Percentiles rank a stretch among this genome's conserved stretches.
Conservation (phyloP, 139 green algal species). For the Desmodesmus armatus region DNA sequence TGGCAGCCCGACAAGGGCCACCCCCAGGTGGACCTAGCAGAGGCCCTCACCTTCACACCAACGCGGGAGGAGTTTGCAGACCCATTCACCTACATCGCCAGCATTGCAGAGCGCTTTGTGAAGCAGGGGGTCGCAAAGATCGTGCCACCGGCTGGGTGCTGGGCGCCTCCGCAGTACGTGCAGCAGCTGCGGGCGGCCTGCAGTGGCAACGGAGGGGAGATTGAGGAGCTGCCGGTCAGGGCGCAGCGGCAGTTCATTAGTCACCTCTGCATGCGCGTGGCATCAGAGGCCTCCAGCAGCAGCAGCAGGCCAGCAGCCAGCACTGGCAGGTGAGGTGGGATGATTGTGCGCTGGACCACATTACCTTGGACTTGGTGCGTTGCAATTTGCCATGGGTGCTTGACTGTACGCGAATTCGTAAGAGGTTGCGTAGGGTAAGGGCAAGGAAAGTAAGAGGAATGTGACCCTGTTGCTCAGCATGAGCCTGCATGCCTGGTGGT, state of each 20-base stretch:
- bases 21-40: slow-evolving; percentile 52
- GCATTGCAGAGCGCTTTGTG: slow-evolving; percentile 65
- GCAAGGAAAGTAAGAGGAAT: no score
- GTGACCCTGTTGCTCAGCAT: no score
- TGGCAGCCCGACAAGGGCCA: slow-evolving; percentile 54
- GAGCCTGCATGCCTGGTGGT: no score
- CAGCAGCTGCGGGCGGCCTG: no score
- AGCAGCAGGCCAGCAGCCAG: not conserved
- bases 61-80: slow-evolving; percentile 85
- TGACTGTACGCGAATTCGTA: no score
- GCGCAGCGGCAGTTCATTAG: slow-evolving; percentile 59
- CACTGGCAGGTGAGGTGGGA: not conserved
- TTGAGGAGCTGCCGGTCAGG: no score
- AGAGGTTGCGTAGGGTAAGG: no score
- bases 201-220: no score
- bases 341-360: no score
- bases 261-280: slow-evolving; percentile 58
- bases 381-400: no score
- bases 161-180: slow-evolving; percentile 56
- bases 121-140: slow-evolving; percentile 89
- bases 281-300: not conserved
- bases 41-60: slow-evolving; percentile 72
- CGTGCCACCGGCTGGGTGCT: slow-evolving; percentile 83
- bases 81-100: slow-evolving; percentile 85
- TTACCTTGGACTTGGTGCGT: no score